Percentiles rank a stretch among this genome's conserved stretches.
These are phyloP conservation scores for Populus tremula DNA, from an alignment of 345 rosid species.

Conservation along the genomic window DNA sequence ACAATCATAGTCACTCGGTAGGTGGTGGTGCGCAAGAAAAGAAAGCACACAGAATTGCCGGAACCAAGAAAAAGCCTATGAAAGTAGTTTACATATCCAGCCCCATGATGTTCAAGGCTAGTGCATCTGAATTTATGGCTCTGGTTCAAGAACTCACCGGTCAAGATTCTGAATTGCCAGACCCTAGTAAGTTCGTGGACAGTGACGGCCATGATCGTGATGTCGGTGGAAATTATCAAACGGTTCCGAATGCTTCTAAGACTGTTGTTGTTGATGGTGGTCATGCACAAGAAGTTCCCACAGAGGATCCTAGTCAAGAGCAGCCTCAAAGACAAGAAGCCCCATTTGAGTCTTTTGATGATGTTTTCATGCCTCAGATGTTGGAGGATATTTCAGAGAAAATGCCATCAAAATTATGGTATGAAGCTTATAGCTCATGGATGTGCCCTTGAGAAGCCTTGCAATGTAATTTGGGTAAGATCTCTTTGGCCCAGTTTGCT, in stretches of 20 bases:
- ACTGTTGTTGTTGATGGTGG: neutral
- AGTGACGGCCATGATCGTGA: neutral
- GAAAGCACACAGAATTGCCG: conserved; percentile 1
- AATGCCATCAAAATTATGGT: conserved; percentile 14
- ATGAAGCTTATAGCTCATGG: conserved; percentile 11
- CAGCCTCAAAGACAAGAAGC: neutral
- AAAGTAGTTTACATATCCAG: conserved; percentile 55
- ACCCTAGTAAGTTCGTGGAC: conserved; percentile 13
- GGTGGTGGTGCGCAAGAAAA: conserved; percentile 3
- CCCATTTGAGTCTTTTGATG: conserved; percentile 24
- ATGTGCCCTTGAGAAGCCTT: neutral
- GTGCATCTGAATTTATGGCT: conserved; percentile 42
- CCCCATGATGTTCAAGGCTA: conserved; percentile 44
- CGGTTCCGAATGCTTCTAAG: conserved; percentile 8
- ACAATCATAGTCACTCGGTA: neutral
- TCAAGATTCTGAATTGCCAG: conserved; percentile 36
- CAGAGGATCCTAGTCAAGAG: neutral
- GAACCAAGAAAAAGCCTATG: conserved; percentile 27
- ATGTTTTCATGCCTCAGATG: conserved; percentile 28
- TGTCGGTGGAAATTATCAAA: conserved; percentile 3
- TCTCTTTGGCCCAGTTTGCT: neutral
- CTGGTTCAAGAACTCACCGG: conserved; percentile 55
- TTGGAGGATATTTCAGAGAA: conserved; percentile 28
- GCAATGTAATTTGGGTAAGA: conserved; percentile 11
- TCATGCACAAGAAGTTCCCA: conserved; percentile 4